Evolutionary conservation across 2,329 filamentous ascomycete species (phyloP).

Genomic region (Fusarium chaquense): DNA sequence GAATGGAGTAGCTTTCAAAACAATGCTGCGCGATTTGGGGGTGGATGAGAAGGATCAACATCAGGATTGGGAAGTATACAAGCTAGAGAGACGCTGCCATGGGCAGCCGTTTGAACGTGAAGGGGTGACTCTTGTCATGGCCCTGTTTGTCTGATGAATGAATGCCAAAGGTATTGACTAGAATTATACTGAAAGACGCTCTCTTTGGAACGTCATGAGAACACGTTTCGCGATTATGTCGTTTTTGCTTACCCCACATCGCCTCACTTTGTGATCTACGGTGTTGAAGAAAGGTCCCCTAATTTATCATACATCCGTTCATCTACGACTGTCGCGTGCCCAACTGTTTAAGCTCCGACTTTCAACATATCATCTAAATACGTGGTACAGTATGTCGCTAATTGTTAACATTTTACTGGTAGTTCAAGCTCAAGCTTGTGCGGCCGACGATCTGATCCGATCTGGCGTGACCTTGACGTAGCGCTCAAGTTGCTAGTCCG

Average conservation of each 20-base stretch:
- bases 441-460: constrained; percentile 20
- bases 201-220: constrained; percentile 45
- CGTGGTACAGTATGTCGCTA: neutral
- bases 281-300: constrained; percentile 5
- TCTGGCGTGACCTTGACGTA: constrained; percentile 32
- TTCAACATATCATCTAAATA: neutral
- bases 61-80: constrained; percentile 10
- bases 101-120: constrained; percentile 23
- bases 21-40: constrained; percentile 16
- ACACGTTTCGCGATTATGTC: constrained; percentile 44
- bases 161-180: constrained; percentile 39
- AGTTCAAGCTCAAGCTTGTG: constrained; percentile 21
- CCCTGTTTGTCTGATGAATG: constrained; percentile 42
- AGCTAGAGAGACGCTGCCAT: constrained; percentile 21
- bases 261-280: constrained; percentile 17
- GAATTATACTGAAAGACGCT: constrained; percentile 45
- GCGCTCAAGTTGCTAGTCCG: constrained; percentile 10
- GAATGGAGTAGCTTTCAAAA: constrained; percentile 27
- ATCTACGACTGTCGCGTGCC: constrained; percentile 21
- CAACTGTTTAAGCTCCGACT: neutral
- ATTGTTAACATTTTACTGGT: constrained; percentile 36
- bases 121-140: constrained; percentile 38
- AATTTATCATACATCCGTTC: neutral
- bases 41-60: constrained; percentile 30
- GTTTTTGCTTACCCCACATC: constrained; percentile 33